Base-by-base conservation (phyloP, 129 eudicot genomes). In the Pulicaria dysenterica region DNA sequence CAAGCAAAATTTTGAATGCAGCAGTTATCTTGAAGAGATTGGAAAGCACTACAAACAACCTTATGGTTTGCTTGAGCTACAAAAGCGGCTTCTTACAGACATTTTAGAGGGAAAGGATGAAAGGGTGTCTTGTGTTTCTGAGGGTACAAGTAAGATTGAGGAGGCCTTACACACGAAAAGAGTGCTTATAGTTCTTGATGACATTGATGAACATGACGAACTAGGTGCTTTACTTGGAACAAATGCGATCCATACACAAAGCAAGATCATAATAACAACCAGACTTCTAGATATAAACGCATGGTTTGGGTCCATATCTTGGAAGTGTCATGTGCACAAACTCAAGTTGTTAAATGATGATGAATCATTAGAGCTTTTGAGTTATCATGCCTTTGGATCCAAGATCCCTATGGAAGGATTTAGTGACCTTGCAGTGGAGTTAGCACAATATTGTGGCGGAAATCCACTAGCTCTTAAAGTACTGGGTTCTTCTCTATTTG, bases 351-450 rank as follows among this genome's bases (percentile, higher is more conserved):
- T 80, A 5, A 17, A 39, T 7, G 19, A 12, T 6, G 14, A 59
- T 34, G 77, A 74, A 67, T 69, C 80, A 6, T 10, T 74, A 17
- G 73, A 74, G 69, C 72, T 74, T 36, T 74, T 80, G 15, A 40
- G 80, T 69, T 74, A 72, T 64, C 72, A 74, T 69, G 84, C 84
- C 19, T 79, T 79, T 48, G 74, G 77, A 37, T 15, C 75, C 58
- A 72, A 17, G 11, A 43, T 31, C 42, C 73, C 78, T 6, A 12
- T 24, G 56, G 74, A 79, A 40, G 70, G 58, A 58, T 73, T 65
- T 24, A 24, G 6, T 37, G 71, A 79, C 11, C 70, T 31, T 1
- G 69, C 70, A 8, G 11, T 0, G 17, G 50, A 40, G 41, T 54
- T 67, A 12, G 70, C 74, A 54, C 3, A 44, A 12, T 65, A 44